phyloP scores from a whole-genome alignment of 768 basidiomycete genomes.

The Tricholoma bakamatsutake region DNA sequence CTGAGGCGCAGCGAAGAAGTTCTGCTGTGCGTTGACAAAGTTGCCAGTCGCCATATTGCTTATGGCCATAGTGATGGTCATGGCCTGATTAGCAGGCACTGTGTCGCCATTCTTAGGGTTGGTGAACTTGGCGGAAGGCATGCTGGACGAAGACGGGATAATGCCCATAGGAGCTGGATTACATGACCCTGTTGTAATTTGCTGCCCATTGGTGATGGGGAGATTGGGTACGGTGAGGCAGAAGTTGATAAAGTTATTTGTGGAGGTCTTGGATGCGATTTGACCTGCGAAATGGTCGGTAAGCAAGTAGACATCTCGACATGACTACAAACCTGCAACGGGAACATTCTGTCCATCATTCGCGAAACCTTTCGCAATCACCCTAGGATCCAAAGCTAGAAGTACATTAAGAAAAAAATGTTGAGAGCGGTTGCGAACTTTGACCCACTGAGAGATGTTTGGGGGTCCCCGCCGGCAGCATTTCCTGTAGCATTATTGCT shows the following conservation, averaged over 20 bases:
- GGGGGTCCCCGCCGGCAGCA: constrained; percentile 29
- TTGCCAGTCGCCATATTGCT: constrained; percentile 35
- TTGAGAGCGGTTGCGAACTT: not conserved
- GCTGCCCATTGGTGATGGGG: constrained; percentile 48
- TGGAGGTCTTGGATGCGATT: constrained; percentile 43
- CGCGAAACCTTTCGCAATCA: constrained; percentile 44
- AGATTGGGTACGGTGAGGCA: constrained; percentile 35
- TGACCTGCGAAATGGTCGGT: constrained; percentile 28
- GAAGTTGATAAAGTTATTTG: constrained; percentile 57
- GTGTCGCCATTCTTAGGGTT: constrained; percentile 34
- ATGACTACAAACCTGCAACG: constrained; percentile 24
- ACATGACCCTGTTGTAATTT: constrained; percentile 43
- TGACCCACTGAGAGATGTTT: constrained; percentile 36
- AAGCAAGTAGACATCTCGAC: constrained; percentile 12
- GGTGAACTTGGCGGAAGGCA: constrained; percentile 41
- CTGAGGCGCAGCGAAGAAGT: constrained; percentile 49
- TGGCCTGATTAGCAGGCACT: constrained; percentile 36
- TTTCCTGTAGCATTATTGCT: constrained; percentile 1
- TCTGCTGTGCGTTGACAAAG: constrained; percentile 44
- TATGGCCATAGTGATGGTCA: constrained; percentile 42
- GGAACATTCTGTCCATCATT: constrained; percentile 43
- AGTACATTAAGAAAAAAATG: not conserved
- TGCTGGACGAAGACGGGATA: constrained; percentile 37
- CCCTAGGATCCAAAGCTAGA: constrained; percentile 44
- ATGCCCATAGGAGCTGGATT: constrained; percentile 50